phyloP scores from a whole-genome alignment of 2,329 filamentous ascomycete species.

The Botrytis galanthina region DNA sequence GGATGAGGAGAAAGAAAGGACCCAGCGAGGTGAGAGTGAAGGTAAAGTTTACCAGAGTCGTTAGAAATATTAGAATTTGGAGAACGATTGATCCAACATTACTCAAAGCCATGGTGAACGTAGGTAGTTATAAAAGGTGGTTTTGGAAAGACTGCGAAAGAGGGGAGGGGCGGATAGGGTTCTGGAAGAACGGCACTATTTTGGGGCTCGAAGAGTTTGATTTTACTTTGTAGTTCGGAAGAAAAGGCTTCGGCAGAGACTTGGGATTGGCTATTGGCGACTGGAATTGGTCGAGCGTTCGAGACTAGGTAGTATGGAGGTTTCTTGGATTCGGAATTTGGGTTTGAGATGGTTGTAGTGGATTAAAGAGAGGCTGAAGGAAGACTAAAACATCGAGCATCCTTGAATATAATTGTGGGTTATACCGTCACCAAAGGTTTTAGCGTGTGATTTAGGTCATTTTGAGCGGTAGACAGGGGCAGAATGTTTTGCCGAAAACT shows the following conservation, averaged over 20 bases:
- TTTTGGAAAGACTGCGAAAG: not conserved
- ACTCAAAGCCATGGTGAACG: constrained; percentile 47
- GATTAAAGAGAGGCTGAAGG: not conserved
- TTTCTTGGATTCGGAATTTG: not conserved
- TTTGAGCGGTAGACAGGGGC: not conserved
- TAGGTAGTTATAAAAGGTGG: not conserved
- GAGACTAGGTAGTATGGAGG: not conserved
- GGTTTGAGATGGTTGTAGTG: not conserved
- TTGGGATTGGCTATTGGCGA: not conserved
- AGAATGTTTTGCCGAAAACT: not conserved
- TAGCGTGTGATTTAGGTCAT: not conserved
- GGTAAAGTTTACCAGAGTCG: constrained; percentile 53
- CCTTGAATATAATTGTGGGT: not conserved
- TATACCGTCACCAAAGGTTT: not conserved
- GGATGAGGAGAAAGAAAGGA: constrained; percentile 45
- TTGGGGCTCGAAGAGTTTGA: not conserved
- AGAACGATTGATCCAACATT: constrained; percentile 53
- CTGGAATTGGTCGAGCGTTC: not conserved
- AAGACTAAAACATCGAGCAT: not conserved
- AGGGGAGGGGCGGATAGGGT: not conserved
- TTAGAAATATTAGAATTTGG: constrained; percentile 53
- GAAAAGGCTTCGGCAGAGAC: not conserved
- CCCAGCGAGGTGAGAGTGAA: constrained; percentile 51
- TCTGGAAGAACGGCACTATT: not conserved
- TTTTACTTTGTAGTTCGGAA: not conserved